Percentiles rank a stretch among this genome's conserved stretches.
Conservation (phyloP, 202 grass and related monocot genomes). For the Carex arenaria region DNA sequence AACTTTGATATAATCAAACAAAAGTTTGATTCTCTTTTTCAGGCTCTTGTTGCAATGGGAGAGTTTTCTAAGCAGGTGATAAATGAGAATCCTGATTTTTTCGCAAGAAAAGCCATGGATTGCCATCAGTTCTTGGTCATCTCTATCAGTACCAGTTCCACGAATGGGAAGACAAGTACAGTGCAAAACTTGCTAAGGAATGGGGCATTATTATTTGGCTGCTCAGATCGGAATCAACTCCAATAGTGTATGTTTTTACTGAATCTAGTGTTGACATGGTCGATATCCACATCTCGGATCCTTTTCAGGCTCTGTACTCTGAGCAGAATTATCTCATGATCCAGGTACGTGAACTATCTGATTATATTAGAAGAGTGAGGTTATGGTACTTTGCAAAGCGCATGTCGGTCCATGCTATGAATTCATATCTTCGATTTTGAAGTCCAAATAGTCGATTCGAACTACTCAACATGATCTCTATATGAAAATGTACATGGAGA, state of each 20-base stretch:
- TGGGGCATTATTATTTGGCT: conserved; percentile 77
- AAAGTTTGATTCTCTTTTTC: conserved; percentile 21
- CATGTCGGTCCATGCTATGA: no score
- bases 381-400: no score
- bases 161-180: conserved; percentile 43
- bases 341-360: conserved; percentile 38
- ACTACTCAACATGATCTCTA: no score
- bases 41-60: conserved; percentile 67
- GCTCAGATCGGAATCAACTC: conserved; percentile 52
- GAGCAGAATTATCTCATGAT: conserved; percentile 72
- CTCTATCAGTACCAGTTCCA: conserved; percentile 60
- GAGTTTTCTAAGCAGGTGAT: conserved; percentile 61
- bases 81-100: conserved; percentile 66
- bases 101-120: conserved; percentile 58
- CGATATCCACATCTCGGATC: conserved; percentile 56
- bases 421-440: no score
- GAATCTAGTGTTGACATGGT: conserved; percentile 65
- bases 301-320: conserved; percentile 64
- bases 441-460: no score
- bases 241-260: conserved; percentile 67
- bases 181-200: conserved; percentile 40
- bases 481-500: no score
- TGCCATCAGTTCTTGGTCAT: conserved; percentile 55
- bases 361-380: not conserved
- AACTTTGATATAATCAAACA: conserved; percentile 50